A percentile compares a stretch with the other conserved stretches of the same genome.
These are phyloP conservation scores for Pseudomassariella vexata DNA, from an alignment of 2,329 filamentous ascomycete genomes.

Conservation along the genomic window DNA sequence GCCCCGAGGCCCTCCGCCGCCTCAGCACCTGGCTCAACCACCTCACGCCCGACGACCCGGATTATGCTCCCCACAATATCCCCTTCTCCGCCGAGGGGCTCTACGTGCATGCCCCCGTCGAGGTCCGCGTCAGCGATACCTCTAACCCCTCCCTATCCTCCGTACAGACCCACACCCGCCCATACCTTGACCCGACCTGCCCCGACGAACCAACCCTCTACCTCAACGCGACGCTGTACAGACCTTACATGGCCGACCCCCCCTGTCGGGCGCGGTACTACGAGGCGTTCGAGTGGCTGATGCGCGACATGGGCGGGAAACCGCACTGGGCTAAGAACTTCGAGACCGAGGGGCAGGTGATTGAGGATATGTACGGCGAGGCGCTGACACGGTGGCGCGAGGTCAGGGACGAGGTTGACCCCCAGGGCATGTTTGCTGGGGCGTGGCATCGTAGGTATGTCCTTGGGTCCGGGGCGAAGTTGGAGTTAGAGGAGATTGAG, in stretches of 20 bases:
- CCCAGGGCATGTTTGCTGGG: constrained; percentile 81
- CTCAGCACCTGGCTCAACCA: constrained; percentile 80
- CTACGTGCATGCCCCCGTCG: constrained; percentile 84
- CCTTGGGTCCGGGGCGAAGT: constrained; percentile 26
- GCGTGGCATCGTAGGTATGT: constrained; percentile 80
- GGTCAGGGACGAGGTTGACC: constrained; percentile 66
- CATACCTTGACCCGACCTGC: constrained; percentile 64
- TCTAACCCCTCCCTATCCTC: constrained; percentile 29
- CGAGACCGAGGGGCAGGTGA: constrained; percentile 50
- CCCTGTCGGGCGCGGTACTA: constrained; percentile 75
- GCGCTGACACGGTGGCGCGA: constrained; percentile 61
- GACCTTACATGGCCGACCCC: constrained; percentile 73
- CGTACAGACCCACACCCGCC: constrained; percentile 23
- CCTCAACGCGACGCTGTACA: constrained; percentile 84
- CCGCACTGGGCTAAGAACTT: constrained; percentile 97
- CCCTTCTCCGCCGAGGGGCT: constrained; percentile 75
- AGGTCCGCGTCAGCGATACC: constrained; percentile 81
- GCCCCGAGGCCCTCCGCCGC: constrained; percentile 78
- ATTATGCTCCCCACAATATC: constrained; percentile 61
- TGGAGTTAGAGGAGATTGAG: constrained; percentile 26
- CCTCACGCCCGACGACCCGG: constrained; percentile 54
- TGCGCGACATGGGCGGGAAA: constrained; percentile 74
- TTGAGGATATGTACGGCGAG: constrained; percentile 64
- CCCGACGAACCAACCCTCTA: constrained; percentile 70
- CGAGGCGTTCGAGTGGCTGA: constrained; percentile 83